These are phyloP conservation scores for Durio zibethinus DNA, from an alignment of 345 rosid species.

Conservation along the genomic window DNA sequence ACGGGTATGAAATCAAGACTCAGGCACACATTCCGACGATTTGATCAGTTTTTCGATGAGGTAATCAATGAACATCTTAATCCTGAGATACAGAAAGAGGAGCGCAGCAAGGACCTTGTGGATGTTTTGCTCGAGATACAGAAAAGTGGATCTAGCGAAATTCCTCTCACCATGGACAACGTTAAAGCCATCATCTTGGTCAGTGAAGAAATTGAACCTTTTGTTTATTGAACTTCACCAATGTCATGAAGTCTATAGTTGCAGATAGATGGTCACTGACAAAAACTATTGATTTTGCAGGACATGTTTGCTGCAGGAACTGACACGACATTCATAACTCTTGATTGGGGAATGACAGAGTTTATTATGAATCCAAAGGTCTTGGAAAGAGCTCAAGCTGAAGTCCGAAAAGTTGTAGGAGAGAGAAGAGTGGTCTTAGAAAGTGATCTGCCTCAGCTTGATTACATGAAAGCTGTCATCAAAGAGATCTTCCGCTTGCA, in stretches of 20 bases:
- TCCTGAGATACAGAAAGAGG: not conserved
- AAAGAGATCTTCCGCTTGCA: slow-evolving; percentile 40
- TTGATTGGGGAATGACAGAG: slow-evolving; percentile 52
- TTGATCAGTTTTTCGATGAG: slow-evolving; percentile 24
- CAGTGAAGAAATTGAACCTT: slow-evolving; percentile 8
- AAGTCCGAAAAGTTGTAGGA: slow-evolving; percentile 18
- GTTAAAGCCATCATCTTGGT: not conserved
- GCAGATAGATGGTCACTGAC: not conserved
- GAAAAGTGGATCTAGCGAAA: no score
- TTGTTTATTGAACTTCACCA: no score
- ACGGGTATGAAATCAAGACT: no score
- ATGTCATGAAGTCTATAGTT: no score
- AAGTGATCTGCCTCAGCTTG: slow-evolving; percentile 26
- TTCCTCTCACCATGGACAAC: not conserved
- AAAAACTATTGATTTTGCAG: not conserved
- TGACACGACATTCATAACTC: slow-evolving; percentile 28
- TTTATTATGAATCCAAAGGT: slow-evolving; percentile 32
- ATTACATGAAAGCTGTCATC: slow-evolving; percentile 35
- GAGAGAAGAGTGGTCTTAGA: slow-evolving; percentile 17
- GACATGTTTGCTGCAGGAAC: slow-evolving; percentile 44
- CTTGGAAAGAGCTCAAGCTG: slow-evolving; percentile 32
- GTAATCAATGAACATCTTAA: not conserved
- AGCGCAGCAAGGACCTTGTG: slow-evolving; percentile 15
- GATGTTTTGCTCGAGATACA: slow-evolving; percentile 29
- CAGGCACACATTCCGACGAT: no score